A percentile compares a stretch with the other conserved stretches of the same genome.
Conservation (phyloP, 1,139 yeast genomes). For the Saccharomyces hybrid region DNA sequence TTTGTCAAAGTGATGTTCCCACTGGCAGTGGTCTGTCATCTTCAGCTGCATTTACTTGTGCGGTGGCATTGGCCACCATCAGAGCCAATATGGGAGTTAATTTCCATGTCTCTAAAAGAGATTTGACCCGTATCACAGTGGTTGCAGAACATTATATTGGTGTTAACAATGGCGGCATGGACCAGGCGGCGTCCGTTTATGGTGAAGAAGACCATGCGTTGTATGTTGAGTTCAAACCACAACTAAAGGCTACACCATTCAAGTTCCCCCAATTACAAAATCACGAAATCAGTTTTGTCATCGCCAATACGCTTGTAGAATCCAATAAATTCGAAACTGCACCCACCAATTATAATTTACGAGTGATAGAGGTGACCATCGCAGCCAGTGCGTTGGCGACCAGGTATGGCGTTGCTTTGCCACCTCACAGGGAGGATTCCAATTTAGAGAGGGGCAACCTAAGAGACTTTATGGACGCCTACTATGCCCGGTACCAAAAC, state of each 20-base stretch:
- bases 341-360: constrained; percentile 57
- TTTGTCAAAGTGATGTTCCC: constrained; percentile 60
- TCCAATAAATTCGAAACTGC: constrained; percentile 66
- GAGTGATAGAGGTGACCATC: constrained; percentile 62
- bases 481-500: constrained; percentile 33
- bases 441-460: constrained; percentile 54
- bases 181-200: constrained; percentile 62
- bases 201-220: constrained; percentile 54
- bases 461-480: constrained; percentile 53
- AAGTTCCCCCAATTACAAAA: constrained; percentile 43
- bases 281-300: constrained; percentile 44
- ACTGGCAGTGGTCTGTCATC: constrained; percentile 68
- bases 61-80: constrained; percentile 52
- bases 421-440: constrained; percentile 36
- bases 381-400: constrained; percentile 54
- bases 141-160: constrained; percentile 71
- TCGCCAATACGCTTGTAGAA: constrained; percentile 54
- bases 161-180: constrained; percentile 79
- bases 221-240: constrained; percentile 54
- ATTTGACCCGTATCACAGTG: constrained; percentile 52
- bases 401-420: constrained; percentile 38
- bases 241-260: constrained; percentile 46
- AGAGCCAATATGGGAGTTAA: constrained; percentile 42
- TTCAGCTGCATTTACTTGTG: constrained; percentile 49
- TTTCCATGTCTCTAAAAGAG: constrained; percentile 39